Conservation (phyloP, 352 stramenopile species). For the Peronospora destructor region DNA sequence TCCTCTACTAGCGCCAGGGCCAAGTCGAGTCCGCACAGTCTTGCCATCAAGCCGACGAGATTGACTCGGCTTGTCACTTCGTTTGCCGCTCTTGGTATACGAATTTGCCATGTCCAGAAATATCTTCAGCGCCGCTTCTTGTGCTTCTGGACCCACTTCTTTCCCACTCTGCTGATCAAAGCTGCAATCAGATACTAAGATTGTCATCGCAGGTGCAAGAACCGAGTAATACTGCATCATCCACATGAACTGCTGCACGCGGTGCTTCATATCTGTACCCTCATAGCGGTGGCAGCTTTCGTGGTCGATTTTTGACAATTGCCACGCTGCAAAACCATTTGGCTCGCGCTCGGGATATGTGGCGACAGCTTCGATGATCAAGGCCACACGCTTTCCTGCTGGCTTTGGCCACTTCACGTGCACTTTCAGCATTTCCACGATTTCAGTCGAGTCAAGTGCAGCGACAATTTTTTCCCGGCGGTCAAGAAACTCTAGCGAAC, state of each 20-base stretch:
- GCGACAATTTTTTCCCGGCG: constrained; percentile 20
- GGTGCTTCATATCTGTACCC: constrained; percentile 25
- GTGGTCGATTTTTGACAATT: neutral
- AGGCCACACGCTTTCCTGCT: constrained; percentile 52
- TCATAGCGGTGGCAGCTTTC: neutral
- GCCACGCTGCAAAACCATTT: neutral
- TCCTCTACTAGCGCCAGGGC: constrained; percentile 23
- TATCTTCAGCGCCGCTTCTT: constrained; percentile 23
- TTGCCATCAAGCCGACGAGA: constrained; percentile 44
- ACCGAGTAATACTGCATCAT: constrained; percentile 58
- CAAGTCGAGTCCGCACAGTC: constrained; percentile 36
- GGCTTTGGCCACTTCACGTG: constrained; percentile 74
- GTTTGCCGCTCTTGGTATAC: constrained; percentile 24
- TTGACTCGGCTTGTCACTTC: constrained; percentile 7
- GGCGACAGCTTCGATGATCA: constrained; percentile 54
- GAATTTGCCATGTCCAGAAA: constrained; percentile 31
- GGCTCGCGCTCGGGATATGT: constrained; percentile 35
- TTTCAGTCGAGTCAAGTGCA: constrained; percentile 30
- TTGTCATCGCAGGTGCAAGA: constrained; percentile 41
- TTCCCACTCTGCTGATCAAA: constrained; percentile 1
- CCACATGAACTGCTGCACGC: constrained; percentile 59
- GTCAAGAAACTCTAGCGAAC: constrained; percentile 30
- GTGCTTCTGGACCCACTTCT: constrained; percentile 5
- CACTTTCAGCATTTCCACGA: constrained; percentile 67
- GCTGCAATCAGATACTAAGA: constrained; percentile 33